phyloP scores from a whole-genome alignment of 805 yeast species.

The Hanseniaspora thailandica region DNA sequence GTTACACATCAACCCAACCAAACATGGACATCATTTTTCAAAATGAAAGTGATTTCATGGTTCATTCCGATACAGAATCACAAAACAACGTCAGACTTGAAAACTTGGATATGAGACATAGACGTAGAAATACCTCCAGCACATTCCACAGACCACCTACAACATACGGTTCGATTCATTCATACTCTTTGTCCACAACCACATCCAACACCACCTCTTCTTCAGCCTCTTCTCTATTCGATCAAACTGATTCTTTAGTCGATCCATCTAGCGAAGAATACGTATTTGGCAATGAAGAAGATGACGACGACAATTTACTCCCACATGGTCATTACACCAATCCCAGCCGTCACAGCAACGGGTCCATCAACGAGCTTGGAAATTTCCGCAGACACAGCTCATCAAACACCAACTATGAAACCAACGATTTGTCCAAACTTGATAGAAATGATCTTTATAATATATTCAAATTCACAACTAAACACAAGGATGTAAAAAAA shows the following conservation, averaged over 20 bases:
- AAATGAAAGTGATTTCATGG: conserved; percentile 2
- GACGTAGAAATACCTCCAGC: conserved; percentile 14
- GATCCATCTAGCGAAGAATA: conserved; percentile 21
- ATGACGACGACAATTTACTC: conserved; percentile 27
- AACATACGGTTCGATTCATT: conserved; percentile 22
- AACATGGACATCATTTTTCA: conserved; percentile 37
- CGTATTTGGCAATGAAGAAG: conserved; percentile 22
- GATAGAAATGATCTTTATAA: neutral
- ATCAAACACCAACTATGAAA: conserved; percentile 17
- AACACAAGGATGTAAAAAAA: conserved; percentile 30
- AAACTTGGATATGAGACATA: neutral
- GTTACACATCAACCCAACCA: conserved; percentile 62
- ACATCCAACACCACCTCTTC: conserved; percentile 16
- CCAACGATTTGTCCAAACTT: conserved; percentile 20
- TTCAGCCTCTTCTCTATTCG: conserved; percentile 28
- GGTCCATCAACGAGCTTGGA: conserved; percentile 14
- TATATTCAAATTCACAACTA: conserved; percentile 22
- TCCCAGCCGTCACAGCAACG: conserved; percentile 14
- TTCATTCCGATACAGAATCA: conserved; percentile 8
- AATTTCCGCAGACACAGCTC: conserved; percentile 20
- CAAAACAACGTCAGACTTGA: neutral
- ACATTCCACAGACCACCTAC: conserved; percentile 13
- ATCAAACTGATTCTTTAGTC: conserved; percentile 32
- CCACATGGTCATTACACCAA: conserved; percentile 21
- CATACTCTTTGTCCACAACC: conserved; percentile 19